Conservation (phyloP, 805 yeast species). For the Suhomyces tanzawaensis region DNA sequence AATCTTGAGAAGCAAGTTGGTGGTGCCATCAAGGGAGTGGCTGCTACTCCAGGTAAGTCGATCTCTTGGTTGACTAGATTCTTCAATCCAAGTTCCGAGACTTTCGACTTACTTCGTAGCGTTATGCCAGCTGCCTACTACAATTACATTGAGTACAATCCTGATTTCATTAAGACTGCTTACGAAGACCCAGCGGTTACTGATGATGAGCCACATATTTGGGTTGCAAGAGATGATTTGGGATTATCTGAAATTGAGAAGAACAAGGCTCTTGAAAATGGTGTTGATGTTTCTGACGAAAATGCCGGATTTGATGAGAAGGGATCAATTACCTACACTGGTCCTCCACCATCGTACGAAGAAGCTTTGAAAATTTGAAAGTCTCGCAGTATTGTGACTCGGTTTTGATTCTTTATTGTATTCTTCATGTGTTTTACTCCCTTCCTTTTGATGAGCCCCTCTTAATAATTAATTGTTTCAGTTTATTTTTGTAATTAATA, state of each 20-base stretch:
- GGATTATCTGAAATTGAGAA: constrained; percentile 65
- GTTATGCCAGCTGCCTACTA: constrained; percentile 42
- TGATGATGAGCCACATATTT: constrained; percentile 59
- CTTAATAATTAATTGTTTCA: constrained; percentile 4
- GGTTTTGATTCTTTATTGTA: background rate
- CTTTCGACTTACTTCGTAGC: constrained; percentile 45
- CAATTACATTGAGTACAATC: constrained; percentile 41
- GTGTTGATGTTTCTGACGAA: constrained; percentile 54
- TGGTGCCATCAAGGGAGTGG: constrained; percentile 7
- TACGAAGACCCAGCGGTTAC: constrained; percentile 57
- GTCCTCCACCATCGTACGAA: constrained; percentile 71
- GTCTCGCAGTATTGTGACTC: too few species aligned
- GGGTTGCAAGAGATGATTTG: constrained; percentile 69
- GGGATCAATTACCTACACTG: constrained; percentile 51
- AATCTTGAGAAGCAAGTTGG: constrained; percentile 1
- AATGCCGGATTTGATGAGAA: constrained; percentile 59
- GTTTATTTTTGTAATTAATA: too few species aligned
- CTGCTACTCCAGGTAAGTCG: constrained; percentile 20
- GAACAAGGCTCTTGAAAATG: constrained; percentile 51
- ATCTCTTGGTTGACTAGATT: constrained; percentile 37
- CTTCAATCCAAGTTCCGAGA: constrained; percentile 47
- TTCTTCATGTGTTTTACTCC: background rate
- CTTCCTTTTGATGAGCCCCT: too few species aligned
- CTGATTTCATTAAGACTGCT: constrained; percentile 39
- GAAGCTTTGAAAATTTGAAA: constrained; percentile 39